Evolutionary conservation across 768 basidiomycete genomes (phyloP).

Genomic region (Artomyces pyxidatus): DNA sequence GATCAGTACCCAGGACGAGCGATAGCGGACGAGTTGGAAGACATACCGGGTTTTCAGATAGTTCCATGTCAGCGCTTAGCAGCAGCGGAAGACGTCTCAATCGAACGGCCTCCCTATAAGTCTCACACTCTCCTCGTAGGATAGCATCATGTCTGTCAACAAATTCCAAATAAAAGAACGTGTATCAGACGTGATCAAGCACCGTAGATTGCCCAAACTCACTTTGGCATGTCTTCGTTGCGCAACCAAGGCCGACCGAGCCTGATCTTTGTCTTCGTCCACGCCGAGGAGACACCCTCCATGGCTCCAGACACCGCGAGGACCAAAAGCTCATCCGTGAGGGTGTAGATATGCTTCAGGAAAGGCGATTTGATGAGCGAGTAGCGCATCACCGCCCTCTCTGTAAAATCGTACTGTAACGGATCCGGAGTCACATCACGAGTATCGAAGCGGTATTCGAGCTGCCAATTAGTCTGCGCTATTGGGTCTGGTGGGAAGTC

Average conservation of each 20-base stretch:
- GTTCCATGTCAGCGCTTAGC: neutral
- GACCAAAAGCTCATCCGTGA: neutral
- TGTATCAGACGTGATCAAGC: neutral
- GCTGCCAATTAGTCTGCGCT: neutral
- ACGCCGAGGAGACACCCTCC: neutral
- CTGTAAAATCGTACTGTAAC: too few species aligned
- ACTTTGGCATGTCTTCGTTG: neutral
- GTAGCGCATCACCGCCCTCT: neutral
- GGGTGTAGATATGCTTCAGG: neutral
- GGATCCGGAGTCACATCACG: neutral
- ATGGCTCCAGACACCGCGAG: neutral
- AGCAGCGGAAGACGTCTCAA: neutral
- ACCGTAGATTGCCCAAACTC: neutral
- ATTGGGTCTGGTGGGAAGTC: neutral
- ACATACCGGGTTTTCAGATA: neutral
- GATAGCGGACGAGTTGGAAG: neutral
- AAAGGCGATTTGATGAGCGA: neutral
- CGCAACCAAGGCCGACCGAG: neutral
- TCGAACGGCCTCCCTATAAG: neutral
- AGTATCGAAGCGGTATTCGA: neutral
- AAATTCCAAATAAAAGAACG: neutral
- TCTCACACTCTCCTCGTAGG: neutral
- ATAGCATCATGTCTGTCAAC: neutral
- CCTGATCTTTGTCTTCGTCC: neutral
- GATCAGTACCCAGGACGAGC: neutral